These are phyloP conservation scores for Pseudophaeomoniella oleicola DNA, from an alignment of 2,329 filamentous ascomycete genomes.

Conservation along the genomic window DNA sequence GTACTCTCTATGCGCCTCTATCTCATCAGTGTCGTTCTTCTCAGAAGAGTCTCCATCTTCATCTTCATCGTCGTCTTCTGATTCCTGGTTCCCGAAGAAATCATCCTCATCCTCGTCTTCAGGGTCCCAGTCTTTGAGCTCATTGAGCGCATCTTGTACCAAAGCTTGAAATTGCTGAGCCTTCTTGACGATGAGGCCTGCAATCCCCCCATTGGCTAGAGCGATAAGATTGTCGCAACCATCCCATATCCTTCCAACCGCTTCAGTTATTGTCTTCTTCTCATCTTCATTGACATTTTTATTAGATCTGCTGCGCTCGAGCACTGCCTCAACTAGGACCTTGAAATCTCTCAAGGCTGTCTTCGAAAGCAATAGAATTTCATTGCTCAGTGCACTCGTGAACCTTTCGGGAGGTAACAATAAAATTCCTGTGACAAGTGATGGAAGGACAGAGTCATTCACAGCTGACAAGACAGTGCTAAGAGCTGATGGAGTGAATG, in stretches of 20 bases:
- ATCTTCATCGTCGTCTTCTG: constrained; percentile 13
- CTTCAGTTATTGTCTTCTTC: constrained; percentile 42
- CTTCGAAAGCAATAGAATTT: constrained; percentile 46
- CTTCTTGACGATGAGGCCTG: constrained; percentile 54
- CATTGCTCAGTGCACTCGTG: constrained; percentile 47
- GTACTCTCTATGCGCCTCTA: constrained; percentile 25
- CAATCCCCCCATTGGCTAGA: constrained; percentile 52
- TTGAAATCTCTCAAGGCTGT: constrained; percentile 49
- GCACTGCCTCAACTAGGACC: constrained; percentile 45
- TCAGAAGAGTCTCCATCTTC: constrained; percentile 8
- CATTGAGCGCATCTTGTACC: constrained; percentile 68
- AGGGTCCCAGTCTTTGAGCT: constrained; percentile 77
- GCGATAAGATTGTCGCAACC: constrained; percentile 59
- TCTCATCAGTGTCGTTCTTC: constrained; percentile 16
- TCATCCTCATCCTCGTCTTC: constrained; percentile 40
- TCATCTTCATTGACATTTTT: constrained; percentile 14
- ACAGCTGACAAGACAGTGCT: constrained; percentile 56
- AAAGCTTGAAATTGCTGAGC: constrained; percentile 61
- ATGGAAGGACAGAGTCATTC: constrained; percentile 58
- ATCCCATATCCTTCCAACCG: constrained; percentile 71
- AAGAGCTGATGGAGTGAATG: constrained; percentile 70
- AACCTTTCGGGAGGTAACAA: constrained; percentile 47
- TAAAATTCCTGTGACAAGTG: constrained; percentile 56
- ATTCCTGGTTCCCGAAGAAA: constrained; percentile 10
- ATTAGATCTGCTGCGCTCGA: constrained; percentile 28